These are phyloP conservation scores for Penicillium sp. DNA, from an alignment of 2,329 filamentous ascomycete species.

Conservation along the genomic window DNA sequence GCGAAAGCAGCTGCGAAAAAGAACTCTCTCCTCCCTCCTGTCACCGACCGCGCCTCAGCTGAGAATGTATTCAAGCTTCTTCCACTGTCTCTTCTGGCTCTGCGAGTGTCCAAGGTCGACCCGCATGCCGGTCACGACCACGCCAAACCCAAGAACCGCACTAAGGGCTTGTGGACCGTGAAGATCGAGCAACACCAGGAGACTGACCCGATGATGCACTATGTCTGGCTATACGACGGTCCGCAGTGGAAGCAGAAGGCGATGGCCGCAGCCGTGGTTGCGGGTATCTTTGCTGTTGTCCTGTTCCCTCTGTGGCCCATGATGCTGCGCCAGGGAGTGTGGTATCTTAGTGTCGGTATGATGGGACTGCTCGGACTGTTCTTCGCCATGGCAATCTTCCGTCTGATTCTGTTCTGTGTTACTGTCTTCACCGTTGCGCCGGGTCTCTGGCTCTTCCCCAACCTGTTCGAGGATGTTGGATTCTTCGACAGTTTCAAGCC, in stretches of 20 bases:
- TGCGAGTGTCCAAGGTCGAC: constrained; percentile 83
- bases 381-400: constrained; percentile 97
- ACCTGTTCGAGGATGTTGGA: constrained; percentile 96
- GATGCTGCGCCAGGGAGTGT: constrained; percentile 86
- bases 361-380: constrained; percentile 87
- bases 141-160: constrained; percentile 69
- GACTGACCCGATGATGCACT: constrained; percentile 68
- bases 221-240: constrained; percentile 95
- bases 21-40: constrained; percentile 83
- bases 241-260: constrained; percentile 91
- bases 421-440: constrained; percentile 84
- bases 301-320: constrained; percentile 97
- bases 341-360: constrained; percentile 95
- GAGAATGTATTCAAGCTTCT: constrained; percentile 95
- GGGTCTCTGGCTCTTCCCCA: constrained; percentile 97
- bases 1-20: constrained; percentile 79
- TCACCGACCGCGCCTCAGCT: constrained; percentile 83
- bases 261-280: constrained; percentile 80
- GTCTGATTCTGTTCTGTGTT: constrained; percentile 88
- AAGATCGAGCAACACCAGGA: constrained; percentile 96
- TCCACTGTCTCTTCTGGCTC: constrained; percentile 87
- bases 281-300: constrained; percentile 82
- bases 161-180: constrained; percentile 96
- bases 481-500: constrained; percentile 98
- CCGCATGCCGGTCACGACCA: constrained; percentile 74